These are phyloP conservation scores for Aegilops speltoides DNA, from an alignment of 176 grass and related monocot genomes.

Conservation along the genomic window DNA sequence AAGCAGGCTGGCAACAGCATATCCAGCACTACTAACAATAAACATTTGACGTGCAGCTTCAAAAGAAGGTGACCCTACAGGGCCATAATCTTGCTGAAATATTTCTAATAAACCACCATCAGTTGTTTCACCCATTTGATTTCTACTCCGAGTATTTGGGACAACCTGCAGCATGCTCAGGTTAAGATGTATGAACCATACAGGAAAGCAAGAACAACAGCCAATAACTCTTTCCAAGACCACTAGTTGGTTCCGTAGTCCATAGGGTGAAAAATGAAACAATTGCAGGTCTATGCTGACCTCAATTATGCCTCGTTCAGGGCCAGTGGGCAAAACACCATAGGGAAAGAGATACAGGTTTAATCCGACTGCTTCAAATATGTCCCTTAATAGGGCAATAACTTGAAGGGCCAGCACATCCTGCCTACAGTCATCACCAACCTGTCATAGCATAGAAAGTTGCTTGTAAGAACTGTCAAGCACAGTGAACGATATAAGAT, in stretches of 20 bases:
- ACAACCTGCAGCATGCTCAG: constrained; percentile 62
- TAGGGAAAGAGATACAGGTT: constrained; percentile 98
- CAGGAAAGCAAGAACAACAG: constrained; percentile 29
- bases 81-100: constrained; percentile 99
- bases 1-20: constrained; percentile 96
- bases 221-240: constrained; percentile 1
- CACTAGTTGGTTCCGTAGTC: not conserved
- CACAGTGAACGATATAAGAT: constrained; percentile 5
- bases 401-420: constrained; percentile 99
- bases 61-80: constrained; percentile 87
- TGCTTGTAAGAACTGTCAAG: constrained; percentile 28
- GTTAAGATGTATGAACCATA: constrained; percentile 30
- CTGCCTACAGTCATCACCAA: constrained; percentile 99
- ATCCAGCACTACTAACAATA: constrained; percentile 97
- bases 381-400: constrained; percentile 81
- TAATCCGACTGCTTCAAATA: constrained; percentile 90
- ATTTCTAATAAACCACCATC: constrained; percentile 98
- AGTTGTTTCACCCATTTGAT: constrained; percentile 99
- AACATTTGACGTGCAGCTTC: constrained; percentile 98
- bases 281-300: constrained; percentile 38
- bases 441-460: constrained; percentile 54
- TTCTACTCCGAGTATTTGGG: constrained; percentile 97
- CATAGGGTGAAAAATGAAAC: constrained; percentile 6
- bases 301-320: constrained; percentile 93
- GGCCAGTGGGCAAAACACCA: constrained; percentile 94